A percentile compares a stretch with the other conserved stretches of the same genome.
These are phyloP conservation scores for Acanthamoeba divionensis DNA, from an alignment of 208 protist genomes.

Conservation along the genomic window DNA sequence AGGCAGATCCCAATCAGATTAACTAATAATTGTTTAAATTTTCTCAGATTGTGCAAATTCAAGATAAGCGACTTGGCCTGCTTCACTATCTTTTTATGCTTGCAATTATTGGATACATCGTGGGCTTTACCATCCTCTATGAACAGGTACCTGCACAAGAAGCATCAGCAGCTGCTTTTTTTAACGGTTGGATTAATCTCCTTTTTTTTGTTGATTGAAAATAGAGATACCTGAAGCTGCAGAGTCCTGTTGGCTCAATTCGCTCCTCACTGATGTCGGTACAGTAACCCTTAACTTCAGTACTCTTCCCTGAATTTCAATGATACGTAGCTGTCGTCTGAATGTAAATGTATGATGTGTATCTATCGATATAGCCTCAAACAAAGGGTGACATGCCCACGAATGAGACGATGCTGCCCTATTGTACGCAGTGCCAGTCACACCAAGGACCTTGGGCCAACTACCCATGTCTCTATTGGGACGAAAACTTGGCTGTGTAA, in stretches of 20 bases:
- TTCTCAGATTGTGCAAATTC: conserved; percentile 36
- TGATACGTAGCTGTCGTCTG: not conserved
- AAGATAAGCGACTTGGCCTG: conserved; percentile 34
- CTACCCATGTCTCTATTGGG: conserved; percentile 20
- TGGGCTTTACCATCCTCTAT: conserved; percentile 35
- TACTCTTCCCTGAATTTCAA: not conserved
- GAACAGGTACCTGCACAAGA: not conserved
- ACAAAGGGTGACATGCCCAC: not conserved
- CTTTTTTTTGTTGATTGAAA: not conserved
- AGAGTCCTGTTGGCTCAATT: not conserved
- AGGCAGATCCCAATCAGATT: not conserved
- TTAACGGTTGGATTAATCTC: not conserved
- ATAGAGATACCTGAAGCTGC: not conserved
- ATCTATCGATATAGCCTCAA: not conserved
- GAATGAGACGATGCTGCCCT: not conserved
- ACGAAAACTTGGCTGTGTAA: conserved; percentile 45
- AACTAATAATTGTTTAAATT: not conserved
- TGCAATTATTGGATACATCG: conserved; percentile 40
- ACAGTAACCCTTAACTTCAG: not conserved
- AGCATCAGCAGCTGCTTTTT: not conserved
- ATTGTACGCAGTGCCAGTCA: not conserved
- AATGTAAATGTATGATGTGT: not conserved
- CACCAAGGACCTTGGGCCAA: not conserved
- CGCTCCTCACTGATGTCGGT: conserved; percentile 40
- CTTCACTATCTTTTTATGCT: conserved; percentile 52